Evolutionary conservation across 225 moss, liverwort and hornwort genomes (phyloP).

Genomic region (Neckera pumila): DNA sequence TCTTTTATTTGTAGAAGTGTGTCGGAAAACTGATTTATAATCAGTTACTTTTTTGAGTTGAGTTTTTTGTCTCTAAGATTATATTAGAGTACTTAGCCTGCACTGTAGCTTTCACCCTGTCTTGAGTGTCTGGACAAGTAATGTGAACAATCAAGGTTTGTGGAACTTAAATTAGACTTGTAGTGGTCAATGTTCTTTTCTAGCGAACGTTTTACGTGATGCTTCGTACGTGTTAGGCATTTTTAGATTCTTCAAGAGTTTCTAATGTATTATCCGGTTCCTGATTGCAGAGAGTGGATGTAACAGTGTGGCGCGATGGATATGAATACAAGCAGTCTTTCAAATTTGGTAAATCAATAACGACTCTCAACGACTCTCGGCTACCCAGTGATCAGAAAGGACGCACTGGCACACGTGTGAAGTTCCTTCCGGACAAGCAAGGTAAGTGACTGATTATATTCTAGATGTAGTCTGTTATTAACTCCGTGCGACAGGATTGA

Average conservation of each 20-base stretch:
- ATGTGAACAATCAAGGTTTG: background rate
- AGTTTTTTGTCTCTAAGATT: background rate
- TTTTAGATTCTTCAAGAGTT: background rate
- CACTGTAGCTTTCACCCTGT: background rate
- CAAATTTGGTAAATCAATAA: slow-evolving; percentile 62
- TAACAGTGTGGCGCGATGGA: slow-evolving; percentile 90
- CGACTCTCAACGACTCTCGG: slow-evolving; percentile 33
- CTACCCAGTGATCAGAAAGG: slow-evolving; percentile 32
- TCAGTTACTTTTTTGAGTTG: background rate
- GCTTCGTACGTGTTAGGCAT: background rate
- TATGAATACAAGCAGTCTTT: slow-evolving; percentile 66
- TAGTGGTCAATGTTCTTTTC: background rate
- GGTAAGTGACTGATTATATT: slow-evolving; percentile 15
- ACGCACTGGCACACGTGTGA: slow-evolving; percentile 85
- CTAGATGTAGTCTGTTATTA: background rate
- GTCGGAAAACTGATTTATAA: background rate
- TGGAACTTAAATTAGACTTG: background rate
- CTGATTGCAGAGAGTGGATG: slow-evolving; percentile 67
- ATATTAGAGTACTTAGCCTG: background rate
- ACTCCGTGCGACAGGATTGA: background rate
- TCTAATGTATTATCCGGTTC: background rate
- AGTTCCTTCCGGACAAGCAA: slow-evolving; percentile 79
- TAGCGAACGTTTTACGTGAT: background rate
- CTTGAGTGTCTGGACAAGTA: background rate
- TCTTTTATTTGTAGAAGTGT: background rate